A percentile compares a stretch with the other conserved stretches of the same genome.
Conservation (phyloP, 768 basidiomycete species). For the Leccinum fibrillosum region DNA sequence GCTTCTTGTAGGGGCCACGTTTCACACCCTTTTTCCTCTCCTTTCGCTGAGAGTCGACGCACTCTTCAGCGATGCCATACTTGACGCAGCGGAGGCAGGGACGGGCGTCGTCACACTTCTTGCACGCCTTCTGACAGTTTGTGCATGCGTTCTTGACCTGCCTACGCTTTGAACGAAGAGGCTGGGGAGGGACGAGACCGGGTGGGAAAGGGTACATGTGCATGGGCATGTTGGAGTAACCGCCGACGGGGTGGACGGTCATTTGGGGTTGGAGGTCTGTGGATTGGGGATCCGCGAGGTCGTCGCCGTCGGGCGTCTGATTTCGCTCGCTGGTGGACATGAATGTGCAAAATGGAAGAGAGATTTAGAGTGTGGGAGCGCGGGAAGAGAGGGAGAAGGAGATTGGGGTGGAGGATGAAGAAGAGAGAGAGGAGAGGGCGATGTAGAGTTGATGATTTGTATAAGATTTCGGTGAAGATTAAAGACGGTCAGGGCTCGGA, state of each 20-base stretch:
- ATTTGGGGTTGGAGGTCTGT: conserved; percentile 43
- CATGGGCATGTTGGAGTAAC: conserved; percentile 54
- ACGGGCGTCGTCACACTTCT: conserved; percentile 88
- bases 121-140: conserved; percentile 88
- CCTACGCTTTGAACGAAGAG: conserved; percentile 70
- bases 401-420: conserved; percentile 18
- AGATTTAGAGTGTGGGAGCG: conserved; percentile 26
- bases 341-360: conserved; percentile 22
- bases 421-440: conserved; percentile 8
- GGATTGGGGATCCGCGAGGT: conserved; percentile 32
- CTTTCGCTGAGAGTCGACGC: conserved; percentile 88
- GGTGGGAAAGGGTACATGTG: conserved; percentile 70
- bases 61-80: conserved; percentile 84
- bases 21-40: conserved; percentile 88
- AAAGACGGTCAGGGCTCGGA: conserved; percentile 31
- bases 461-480: conserved; percentile 34
- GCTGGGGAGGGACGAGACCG: conserved; percentile 42
- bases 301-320: conserved; percentile 40
- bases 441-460: conserved; percentile 28
- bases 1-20: conserved; percentile 92
- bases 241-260: conserved; percentile 47
- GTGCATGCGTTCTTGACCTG: conserved; percentile 93
- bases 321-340: conserved; percentile 40
- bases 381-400: conserved; percentile 30
- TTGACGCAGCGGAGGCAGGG: conserved; percentile 92